These are phyloP conservation scores for Xylaria sp. DNA, from an alignment of 2,329 filamentous ascomycete genomes.

Conservation along the genomic window DNA sequence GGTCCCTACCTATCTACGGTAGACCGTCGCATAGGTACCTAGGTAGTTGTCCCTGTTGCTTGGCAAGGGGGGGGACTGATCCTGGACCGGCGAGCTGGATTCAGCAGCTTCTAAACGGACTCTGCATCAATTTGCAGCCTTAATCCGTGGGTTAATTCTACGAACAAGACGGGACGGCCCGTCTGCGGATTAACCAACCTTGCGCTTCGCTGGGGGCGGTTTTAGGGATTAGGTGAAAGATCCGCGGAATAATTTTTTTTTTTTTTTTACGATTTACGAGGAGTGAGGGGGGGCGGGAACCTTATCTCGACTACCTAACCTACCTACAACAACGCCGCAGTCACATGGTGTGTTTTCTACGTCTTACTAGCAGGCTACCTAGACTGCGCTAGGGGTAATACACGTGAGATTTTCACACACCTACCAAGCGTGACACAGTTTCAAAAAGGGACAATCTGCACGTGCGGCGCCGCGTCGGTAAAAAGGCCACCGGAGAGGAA, in stretches of 20 bases:
- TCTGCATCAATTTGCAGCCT: neutral
- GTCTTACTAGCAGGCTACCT: neutral
- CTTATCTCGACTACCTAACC: slow-evolving; percentile 22
- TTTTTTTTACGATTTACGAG: neutral
- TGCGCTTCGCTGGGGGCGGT: neutral
- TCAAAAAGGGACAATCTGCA: slow-evolving; percentile 14
- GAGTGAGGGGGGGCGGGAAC: slow-evolving; percentile 9
- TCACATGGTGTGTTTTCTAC: slow-evolving; percentile 6
- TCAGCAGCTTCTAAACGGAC: neutral
- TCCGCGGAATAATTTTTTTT: neutral
- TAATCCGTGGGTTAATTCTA: slow-evolving; percentile 10
- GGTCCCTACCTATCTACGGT: slow-evolving; percentile 1
- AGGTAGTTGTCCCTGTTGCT: neutral
- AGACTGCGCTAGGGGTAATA: neutral
- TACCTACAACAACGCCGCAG: neutral
- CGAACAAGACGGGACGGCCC: slow-evolving; percentile 25
- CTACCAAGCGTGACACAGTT: slow-evolving; percentile 31
- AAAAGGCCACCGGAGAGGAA: neutral
- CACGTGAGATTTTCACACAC: neutral
- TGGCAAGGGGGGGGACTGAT: neutral
- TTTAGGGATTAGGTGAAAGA: neutral
- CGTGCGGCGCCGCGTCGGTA: neutral
- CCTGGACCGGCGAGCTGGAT: neutral
- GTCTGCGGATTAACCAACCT: slow-evolving; percentile 19
- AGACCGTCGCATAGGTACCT: too few species aligned